Conservation (phyloP, 2,329 filamentous ascomycete species). For the Talaromyces funiculosus region DNA sequence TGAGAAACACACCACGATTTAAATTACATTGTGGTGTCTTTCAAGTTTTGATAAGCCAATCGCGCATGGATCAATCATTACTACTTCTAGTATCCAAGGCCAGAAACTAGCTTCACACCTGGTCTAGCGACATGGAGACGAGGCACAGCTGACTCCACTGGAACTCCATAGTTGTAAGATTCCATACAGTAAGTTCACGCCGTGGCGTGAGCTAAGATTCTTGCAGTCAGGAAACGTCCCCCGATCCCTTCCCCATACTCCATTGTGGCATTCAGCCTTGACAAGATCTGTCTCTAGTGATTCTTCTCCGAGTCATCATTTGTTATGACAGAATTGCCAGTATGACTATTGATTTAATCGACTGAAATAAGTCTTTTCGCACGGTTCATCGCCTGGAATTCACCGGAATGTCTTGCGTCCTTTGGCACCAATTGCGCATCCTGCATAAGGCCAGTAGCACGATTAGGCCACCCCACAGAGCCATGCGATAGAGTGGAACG, state of each 20-base stretch:
- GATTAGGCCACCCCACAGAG: not conserved
- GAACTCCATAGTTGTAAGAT: not conserved
- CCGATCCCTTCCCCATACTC: not conserved
- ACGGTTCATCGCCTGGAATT: no score
- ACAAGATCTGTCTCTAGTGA: not conserved
- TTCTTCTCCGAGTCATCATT: not conserved
- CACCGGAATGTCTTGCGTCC: no score
- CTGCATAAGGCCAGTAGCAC: not conserved
- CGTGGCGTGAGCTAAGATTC: not conserved
- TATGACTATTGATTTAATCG: not conserved
- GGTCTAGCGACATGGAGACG: not conserved
- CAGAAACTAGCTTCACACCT: not conserved
- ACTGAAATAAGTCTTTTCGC: not conserved
- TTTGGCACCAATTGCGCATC: no score
- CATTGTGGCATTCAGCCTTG: not conserved
- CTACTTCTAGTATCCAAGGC: not conserved
- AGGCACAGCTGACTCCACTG: not conserved
- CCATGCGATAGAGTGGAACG: not conserved
- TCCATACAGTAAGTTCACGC: not conserved
- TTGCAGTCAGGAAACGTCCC: not conserved
- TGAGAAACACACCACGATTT: not conserved
- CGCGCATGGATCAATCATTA: not conserved
- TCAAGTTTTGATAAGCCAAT: slow-evolving; percentile 2
- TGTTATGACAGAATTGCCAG: not conserved
- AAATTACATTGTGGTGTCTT: not conserved